Percentiles rank a stretch among this genome's conserved stretches.
phyloP scores from a whole-genome alignment of 2,329 filamentous ascomycete species.

The Lasiodiplodia sp. region DNA sequence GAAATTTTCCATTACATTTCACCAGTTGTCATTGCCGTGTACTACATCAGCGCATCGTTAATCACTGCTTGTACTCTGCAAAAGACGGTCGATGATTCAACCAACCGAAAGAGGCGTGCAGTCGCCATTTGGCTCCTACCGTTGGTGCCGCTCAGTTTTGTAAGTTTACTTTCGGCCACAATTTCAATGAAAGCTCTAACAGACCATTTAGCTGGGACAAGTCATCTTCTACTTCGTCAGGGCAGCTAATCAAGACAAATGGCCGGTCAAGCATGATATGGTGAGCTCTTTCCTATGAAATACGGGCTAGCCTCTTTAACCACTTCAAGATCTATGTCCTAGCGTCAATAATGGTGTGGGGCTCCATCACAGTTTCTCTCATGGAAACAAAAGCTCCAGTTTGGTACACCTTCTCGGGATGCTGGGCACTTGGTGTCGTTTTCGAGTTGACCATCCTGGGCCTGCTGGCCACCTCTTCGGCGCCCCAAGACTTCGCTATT shows the following conservation, averaged over 20 bases:
- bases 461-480: background rate
- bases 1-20: background rate
- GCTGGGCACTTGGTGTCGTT: background rate
- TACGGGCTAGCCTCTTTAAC: background rate
- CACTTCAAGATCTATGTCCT: background rate
- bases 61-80: background rate
- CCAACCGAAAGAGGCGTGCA: background rate
- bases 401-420: background rate
- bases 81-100: background rate
- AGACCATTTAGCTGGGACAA: background rate
- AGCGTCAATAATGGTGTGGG: background rate
- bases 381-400: background rate
- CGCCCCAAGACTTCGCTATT: background rate
- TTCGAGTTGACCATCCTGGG: background rate
- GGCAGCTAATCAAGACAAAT: background rate
- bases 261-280: background rate
- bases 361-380: background rate
- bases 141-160: background rate
- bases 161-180: background rate
- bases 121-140: background rate
- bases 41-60: background rate
- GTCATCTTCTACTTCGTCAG: background rate
- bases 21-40: background rate
- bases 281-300: background rate
- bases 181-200: background rate